Evolutionary conservation across 306 rosid genomes (phyloP).

Genomic region (Ormosia emarginata): DNA sequence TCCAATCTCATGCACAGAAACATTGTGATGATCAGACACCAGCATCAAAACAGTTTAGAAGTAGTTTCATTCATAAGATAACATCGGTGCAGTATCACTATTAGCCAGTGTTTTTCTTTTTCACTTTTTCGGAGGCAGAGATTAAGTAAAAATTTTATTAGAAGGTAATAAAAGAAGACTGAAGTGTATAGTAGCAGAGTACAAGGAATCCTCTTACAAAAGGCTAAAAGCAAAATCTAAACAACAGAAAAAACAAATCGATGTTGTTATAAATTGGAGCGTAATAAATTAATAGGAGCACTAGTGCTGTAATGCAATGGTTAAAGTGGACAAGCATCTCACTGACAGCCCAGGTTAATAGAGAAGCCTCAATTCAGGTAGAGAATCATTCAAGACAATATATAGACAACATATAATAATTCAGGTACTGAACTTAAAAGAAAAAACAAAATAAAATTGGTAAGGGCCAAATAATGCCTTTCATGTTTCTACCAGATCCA

Average conservation of each 20-base stretch:
- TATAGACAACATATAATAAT: not conserved
- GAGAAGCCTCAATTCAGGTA: not conserved
- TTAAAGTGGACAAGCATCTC: not conserved
- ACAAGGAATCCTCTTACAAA: not conserved
- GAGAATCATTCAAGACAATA: not conserved
- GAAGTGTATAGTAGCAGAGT: not conserved
- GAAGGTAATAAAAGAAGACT: not conserved
- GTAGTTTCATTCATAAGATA: not conserved
- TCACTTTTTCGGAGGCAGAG: too few species aligned
- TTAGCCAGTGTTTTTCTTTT: too few species aligned
- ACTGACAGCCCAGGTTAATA: not conserved
- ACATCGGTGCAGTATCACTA: too few species aligned
- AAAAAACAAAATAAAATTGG: not conserved
- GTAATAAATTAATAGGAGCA: not conserved
- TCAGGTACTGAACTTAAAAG: too few species aligned
- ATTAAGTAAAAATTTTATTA: not conserved
- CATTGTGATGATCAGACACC: not conserved
- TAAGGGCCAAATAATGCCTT: not conserved
- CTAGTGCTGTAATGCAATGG: not conserved
- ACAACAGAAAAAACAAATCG: not conserved
- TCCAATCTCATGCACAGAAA: not conserved
- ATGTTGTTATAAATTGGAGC: not conserved
- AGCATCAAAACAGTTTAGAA: not conserved
- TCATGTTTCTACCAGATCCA: not conserved
- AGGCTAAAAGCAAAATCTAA: not conserved